These are phyloP conservation scores for Puccinellia tenuiflora DNA, from an alignment of 176 grass and related monocot species.

Conservation along the genomic window DNA sequence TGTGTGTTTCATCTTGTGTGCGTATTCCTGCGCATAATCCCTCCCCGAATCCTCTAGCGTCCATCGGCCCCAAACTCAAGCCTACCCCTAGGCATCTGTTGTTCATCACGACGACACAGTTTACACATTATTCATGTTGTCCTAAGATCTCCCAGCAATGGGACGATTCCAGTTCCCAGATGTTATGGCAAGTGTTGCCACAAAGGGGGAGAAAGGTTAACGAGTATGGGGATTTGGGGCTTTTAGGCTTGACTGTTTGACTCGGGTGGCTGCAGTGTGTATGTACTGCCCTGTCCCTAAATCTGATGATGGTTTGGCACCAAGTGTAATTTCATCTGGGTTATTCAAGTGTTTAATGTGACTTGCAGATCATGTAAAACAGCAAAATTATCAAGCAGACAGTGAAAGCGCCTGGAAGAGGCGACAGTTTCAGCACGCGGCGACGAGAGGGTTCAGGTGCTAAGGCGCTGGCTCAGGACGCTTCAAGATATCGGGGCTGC, in stretches of 20 bases:
- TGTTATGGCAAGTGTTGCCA: neutral
- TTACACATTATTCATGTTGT: too few relatives aligned
- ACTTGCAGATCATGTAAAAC: conserved; percentile 48
- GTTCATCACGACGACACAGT: too few relatives aligned
- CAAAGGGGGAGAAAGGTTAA: neutral
- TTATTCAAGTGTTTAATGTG: neutral
- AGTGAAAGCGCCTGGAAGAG: conserved; percentile 85
- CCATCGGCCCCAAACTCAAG: too few relatives aligned
- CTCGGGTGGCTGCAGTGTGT: neutral
- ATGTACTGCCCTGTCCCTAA: neutral
- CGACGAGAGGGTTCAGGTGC: conserved; percentile 50
- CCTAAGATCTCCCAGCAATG: neutral
- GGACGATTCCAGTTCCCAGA: neutral
- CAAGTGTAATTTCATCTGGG: neutral
- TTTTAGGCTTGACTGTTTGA: conserved; percentile 20
- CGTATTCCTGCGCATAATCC: too few relatives aligned
- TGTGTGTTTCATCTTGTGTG: too few relatives aligned
- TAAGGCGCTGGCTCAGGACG: conserved; percentile 62
- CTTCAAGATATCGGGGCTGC: conserved; percentile 60
- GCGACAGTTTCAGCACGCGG: conserved; percentile 53
- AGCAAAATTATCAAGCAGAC: conserved; percentile 75
- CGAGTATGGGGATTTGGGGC: neutral
- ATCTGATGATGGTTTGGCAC: neutral
- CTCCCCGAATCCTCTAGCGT: too few relatives aligned
- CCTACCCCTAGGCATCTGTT: too few relatives aligned